A percentile compares a stretch with the other conserved stretches of the same genome.
These are phyloP conservation scores for Talaromyces sp. DNA, from an alignment of 2,329 filamentous ascomycete species.

Conservation along the genomic window DNA sequence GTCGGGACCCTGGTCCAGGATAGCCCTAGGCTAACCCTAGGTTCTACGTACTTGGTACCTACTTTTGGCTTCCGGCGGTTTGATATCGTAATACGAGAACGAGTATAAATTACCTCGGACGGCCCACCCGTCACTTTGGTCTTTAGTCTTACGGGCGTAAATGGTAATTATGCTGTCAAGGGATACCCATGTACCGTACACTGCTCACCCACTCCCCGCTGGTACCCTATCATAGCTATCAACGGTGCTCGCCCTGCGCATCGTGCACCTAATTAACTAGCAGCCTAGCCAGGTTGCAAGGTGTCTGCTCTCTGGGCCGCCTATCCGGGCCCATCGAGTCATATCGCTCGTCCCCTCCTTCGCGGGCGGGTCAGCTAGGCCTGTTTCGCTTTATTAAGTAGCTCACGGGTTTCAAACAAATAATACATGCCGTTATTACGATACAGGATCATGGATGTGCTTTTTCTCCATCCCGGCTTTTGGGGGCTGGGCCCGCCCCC, in stretches of 20 bases:
- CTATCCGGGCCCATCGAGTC: background rate
- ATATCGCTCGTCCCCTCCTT: background rate
- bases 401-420: background rate
- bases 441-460: background rate
- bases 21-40: background rate
- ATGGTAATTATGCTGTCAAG: background rate
- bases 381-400: background rate
- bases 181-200: background rate
- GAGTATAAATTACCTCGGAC: background rate
- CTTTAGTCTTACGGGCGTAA: background rate
- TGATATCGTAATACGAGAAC: background rate
- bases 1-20: background rate
- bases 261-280: background rate
- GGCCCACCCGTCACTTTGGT: background rate
- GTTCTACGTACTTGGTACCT: background rate
- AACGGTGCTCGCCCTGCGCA: background rate
- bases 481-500: background rate
- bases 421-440: background rate
- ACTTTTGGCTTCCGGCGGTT: background rate
- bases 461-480: background rate
- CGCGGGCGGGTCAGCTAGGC: background rate
- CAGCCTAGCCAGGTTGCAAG: background rate
- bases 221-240: background rate
- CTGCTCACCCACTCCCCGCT: background rate
- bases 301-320: background rate